Conservation (phyloP, 768 basidiomycete genomes). For the Calocybe gangraenosa region DNA sequence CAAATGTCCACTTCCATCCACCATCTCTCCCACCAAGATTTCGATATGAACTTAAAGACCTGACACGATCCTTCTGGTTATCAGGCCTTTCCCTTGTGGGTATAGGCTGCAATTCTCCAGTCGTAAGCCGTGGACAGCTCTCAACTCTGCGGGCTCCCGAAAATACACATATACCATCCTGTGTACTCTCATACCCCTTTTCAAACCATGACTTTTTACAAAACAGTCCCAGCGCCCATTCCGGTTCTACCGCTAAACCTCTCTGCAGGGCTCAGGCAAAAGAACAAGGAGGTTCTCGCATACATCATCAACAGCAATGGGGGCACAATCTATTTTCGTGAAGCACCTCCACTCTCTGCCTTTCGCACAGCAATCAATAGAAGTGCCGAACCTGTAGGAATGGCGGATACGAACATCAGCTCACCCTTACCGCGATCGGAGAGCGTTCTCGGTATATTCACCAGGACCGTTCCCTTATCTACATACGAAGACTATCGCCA, state of each 20-base stretch:
- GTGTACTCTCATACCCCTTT: no score
- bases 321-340: conserved; percentile 3
- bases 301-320: conserved; percentile 2
- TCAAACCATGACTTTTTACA: neutral
- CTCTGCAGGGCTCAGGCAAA: neutral
- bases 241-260: neutral
- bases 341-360: conserved; percentile 2
- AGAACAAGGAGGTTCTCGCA: neutral
- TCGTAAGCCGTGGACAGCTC: no score
- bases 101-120: no score
- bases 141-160: no score
- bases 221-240: neutral
- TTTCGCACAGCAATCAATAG: conserved; percentile 1
- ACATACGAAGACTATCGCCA: conserved; percentile 11
- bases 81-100: no score
- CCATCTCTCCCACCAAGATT: no score
- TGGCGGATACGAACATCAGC: no score
- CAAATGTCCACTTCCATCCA: no score
- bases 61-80: no score
- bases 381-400: neutral
- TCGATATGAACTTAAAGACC: no score
- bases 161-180: no score
- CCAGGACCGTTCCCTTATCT: conserved; percentile 3
- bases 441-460: conserved; percentile 2
- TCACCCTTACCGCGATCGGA: no score